Evolutionary conservation across 2,329 filamentous ascomycete genomes (phyloP).

Genomic region (Neopestalotiopsis sp.): DNA sequence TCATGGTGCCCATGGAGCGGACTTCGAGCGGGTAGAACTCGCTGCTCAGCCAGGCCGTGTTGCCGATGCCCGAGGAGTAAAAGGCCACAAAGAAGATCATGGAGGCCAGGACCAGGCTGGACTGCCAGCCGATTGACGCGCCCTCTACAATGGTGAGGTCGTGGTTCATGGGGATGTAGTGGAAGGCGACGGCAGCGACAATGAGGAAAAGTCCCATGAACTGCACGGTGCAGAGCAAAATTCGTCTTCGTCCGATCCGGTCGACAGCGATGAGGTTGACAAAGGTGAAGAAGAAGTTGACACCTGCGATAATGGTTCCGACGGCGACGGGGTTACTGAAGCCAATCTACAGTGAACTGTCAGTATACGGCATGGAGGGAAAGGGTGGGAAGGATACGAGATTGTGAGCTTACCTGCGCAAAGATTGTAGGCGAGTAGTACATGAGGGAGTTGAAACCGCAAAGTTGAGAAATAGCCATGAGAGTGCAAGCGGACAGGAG

Average conservation of each 20-base stretch:
- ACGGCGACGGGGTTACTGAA: conserved; percentile 15
- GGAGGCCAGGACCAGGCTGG: conserved; percentile 5
- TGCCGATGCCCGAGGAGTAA: conserved; percentile 14
- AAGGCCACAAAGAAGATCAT: conserved; percentile 14
- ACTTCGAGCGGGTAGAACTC: conserved; percentile 14
- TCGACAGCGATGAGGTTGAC: conserved; percentile 17
- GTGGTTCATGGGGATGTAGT: conserved; percentile 2
- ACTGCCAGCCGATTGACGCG: not conserved
- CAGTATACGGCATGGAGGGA: not conserved
- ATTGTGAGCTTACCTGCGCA: conserved; percentile 5
- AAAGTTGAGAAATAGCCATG: conserved; percentile 14
- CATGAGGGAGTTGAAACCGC: conserved; percentile 16
- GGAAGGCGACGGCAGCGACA: conserved; percentile 8
- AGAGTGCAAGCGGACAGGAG: conserved; percentile 9
- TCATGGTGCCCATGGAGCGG: conserved; percentile 14
- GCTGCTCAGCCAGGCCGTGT: conserved; percentile 15
- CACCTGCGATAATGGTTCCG: conserved; percentile 15
- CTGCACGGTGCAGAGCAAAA: conserved; percentile 12
- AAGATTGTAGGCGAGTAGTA: conserved; percentile 15
- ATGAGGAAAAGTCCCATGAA: conserved; percentile 17
- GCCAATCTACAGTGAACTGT: not conserved
- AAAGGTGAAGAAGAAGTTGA: conserved; percentile 18
- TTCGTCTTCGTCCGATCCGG: not conserved
- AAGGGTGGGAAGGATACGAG: not conserved
- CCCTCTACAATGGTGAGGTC: conserved; percentile 4